Percentiles rank a stretch among this genome's conserved stretches.
These are phyloP conservation scores for Plasmopara viticola DNA, from an alignment of 352 stramenopile species.

Conservation along the genomic window DNA sequence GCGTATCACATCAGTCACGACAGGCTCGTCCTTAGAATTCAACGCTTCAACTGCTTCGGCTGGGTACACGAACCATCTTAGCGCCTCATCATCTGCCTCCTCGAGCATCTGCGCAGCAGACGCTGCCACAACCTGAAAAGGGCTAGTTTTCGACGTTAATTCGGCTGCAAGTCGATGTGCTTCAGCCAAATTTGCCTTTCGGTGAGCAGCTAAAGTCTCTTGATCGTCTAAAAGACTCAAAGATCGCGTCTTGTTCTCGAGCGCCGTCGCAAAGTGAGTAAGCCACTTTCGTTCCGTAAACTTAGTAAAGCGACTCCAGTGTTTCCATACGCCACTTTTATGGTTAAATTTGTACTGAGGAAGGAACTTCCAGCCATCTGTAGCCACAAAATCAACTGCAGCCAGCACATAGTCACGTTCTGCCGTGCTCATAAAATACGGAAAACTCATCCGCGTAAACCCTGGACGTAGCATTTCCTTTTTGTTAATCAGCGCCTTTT, in stretches of 20 bases:
- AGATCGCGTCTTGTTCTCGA: slow-evolving; percentile 22
- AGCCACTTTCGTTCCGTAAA: slow-evolving; percentile 50
- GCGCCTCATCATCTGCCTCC: slow-evolving; percentile 34
- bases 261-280: slow-evolving; percentile 38
- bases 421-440: slow-evolving; percentile 74
- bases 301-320: slow-evolving; percentile 54
- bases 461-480: slow-evolving; percentile 93
- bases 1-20: slow-evolving; percentile 21
- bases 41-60: slow-evolving; percentile 78
- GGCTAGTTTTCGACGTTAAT: slow-evolving; percentile 10
- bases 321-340: slow-evolving; percentile 92
- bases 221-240: slow-evolving; percentile 16
- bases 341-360: slow-evolving; percentile 95
- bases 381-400: slow-evolving; percentile 92
- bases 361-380: slow-evolving; percentile 91
- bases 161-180: slow-evolving; percentile 30
- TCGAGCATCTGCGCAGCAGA: slow-evolving; percentile 50
- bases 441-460: slow-evolving; percentile 92
- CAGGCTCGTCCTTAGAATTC: slow-evolving; percentile 83
- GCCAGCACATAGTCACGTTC: slow-evolving; percentile 92
- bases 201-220: slow-evolving; percentile 38
- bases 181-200: slow-evolving; percentile 34
- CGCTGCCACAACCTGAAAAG: slow-evolving; percentile 24
- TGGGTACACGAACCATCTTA: slow-evolving; percentile 76
- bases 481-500: slow-evolving; percentile 86